Percentiles rank a stretch among this genome's conserved stretches.
These are phyloP conservation scores for Suillus tomentosus DNA, from an alignment of 768 basidiomycete genomes.

Conservation along the genomic window DNA sequence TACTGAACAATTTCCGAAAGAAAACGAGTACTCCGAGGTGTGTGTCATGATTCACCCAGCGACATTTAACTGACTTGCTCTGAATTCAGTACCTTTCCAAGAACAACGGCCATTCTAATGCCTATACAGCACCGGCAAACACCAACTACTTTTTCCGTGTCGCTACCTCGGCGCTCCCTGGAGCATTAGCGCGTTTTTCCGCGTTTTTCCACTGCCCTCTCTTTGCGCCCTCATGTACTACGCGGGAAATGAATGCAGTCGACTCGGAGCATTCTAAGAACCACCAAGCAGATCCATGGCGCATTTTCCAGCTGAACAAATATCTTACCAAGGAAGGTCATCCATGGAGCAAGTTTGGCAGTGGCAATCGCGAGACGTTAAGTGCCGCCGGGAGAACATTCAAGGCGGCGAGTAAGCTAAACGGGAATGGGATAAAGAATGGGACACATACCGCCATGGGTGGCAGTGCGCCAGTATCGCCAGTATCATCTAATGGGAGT, in stretches of 20 bases:
- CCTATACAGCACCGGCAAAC: constrained; percentile 88
- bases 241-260: constrained; percentile 91
- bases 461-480: neutral
- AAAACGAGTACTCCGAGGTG: constrained; percentile 94
- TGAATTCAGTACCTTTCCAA: constrained; percentile 64
- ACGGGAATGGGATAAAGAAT: constrained; percentile 26
- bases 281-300: constrained; percentile 85
- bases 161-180: constrained; percentile 59
- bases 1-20: constrained; percentile 80
- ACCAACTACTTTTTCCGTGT: constrained; percentile 89
- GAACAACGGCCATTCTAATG: constrained; percentile 88
- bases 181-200: constrained; percentile 76
- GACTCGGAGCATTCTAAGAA: constrained; percentile 99
- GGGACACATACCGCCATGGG: constrained; percentile 27
- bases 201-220: constrained; percentile 94
- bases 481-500: constrained; percentile 19
- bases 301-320: constrained; percentile 95
- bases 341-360: constrained; percentile 91
- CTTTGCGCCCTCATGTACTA: constrained; percentile 82
- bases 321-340: constrained; percentile 77
- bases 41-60: constrained; percentile 14
- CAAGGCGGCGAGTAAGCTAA: constrained; percentile 50
- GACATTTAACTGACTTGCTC: neutral
- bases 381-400: constrained; percentile 59
- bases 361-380: constrained; percentile 77